phyloP scores from a whole-genome alignment of 1,284 basidiomycete species.

The Tylopilus sp. region DNA sequence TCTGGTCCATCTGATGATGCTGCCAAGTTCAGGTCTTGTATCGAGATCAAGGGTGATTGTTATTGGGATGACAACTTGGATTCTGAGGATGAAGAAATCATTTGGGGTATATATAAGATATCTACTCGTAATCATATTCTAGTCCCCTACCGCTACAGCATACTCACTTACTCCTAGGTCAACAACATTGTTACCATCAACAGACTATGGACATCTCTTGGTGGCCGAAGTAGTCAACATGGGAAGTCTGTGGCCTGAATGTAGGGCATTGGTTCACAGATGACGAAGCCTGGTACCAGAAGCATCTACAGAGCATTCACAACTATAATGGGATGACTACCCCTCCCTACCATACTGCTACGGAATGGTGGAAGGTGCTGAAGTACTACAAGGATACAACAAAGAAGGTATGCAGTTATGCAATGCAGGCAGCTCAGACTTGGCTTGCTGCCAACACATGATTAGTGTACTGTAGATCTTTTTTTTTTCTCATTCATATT shows the following conservation, averaged over 20 bases:
- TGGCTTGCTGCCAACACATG: too few relatives aligned
- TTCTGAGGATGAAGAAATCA: constrained; percentile 2
- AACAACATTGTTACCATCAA: neutral
- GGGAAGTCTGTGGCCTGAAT: constrained; percentile 1
- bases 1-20: constrained; percentile 2
- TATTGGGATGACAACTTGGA: constrained; percentile 14
- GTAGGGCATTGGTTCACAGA: constrained; percentile 11
- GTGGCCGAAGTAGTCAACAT: constrained; percentile 12
- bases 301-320: neutral
- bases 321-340: neutral
- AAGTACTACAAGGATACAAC: neutral
- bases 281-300: constrained; percentile 6
- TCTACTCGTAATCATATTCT: constrained; percentile 5
- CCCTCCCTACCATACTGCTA: neutral
- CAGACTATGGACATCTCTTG: constrained; percentile 7
- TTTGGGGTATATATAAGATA: constrained; percentile 15
- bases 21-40: neutral
- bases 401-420: neutral
- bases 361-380: neutral
- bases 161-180: neutral
- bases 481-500: too few relatives aligned
- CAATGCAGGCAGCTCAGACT: too few relatives aligned
- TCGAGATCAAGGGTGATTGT: neutral
- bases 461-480: too few relatives aligned
- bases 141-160: neutral